Conservation (phyloP, 305 asterid genomes). For the Salvia sclarea region DNA sequence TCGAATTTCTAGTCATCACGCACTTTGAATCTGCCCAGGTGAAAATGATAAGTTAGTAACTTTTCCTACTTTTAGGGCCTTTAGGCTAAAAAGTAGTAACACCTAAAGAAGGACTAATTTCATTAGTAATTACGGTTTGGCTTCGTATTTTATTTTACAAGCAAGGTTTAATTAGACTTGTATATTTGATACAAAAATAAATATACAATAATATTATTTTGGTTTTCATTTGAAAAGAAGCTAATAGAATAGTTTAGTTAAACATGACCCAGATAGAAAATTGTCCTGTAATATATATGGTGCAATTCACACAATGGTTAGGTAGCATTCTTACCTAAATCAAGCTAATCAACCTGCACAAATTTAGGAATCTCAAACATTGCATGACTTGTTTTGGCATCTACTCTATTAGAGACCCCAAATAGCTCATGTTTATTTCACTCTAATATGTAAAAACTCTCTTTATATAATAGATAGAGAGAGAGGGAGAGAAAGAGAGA, state of each 20-base stretch:
- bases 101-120: neutral
- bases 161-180: too few species aligned
- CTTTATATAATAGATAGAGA: too few species aligned
- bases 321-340: neutral
- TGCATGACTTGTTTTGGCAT: conserved; percentile 32
- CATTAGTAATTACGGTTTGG: neutral
- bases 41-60: neutral
- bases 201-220: too few species aligned
- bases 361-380: conserved; percentile 26
- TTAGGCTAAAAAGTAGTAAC: too few species aligned
- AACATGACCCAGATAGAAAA: neutral
- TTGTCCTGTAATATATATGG: neutral
- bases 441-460: neutral
- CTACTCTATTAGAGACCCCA: neutral
- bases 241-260: too few species aligned
- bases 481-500: neutral
- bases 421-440: neutral
- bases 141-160: neutral
- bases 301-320: conserved; percentile 1
- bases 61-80: neutral
- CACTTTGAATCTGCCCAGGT: neutral
- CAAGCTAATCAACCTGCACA: conserved; percentile 23
- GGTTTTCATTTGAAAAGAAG: too few species aligned
- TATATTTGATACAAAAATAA: too few species aligned
- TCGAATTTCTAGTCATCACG: neutral